phyloP scores from a whole-genome alignment of 768 basidiomycete species.

The Pholiota microspora region DNA sequence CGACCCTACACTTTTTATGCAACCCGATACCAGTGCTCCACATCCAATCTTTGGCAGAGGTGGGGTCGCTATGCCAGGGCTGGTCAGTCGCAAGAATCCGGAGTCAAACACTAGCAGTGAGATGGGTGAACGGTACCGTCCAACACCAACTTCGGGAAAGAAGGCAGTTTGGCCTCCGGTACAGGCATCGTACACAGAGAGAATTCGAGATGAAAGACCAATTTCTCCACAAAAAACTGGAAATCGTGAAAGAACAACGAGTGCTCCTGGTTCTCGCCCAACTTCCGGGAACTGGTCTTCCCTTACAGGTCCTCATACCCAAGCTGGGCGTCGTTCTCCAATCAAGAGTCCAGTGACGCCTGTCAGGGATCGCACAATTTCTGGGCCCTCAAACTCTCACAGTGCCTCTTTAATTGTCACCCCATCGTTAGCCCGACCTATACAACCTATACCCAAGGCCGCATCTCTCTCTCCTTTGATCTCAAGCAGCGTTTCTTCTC shows the following conservation, averaged over 20 bases:
- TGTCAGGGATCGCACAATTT: constrained; percentile 22
- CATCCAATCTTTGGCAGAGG: constrained; percentile 79
- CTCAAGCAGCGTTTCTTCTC: constrained; percentile 45
- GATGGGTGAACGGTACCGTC: constrained; percentile 15
- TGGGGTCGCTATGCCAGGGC: constrained; percentile 75
- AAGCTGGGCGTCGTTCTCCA: constrained; percentile 16
- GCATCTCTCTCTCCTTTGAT: constrained; percentile 43
- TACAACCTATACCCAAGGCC: constrained; percentile 47
- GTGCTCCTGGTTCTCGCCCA: constrained; percentile 35
- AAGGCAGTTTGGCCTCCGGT: constrained; percentile 24
- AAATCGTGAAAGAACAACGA: constrained; percentile 49
- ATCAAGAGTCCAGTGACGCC: constrained; percentile 13
- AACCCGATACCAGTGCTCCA: constrained; percentile 51
- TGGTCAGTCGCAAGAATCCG: constrained; percentile 34
- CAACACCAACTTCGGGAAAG: constrained; percentile 17
- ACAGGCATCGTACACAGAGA: constrained; percentile 19
- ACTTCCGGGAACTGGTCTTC: constrained; percentile 15
- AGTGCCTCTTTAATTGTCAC: constrained; percentile 25
- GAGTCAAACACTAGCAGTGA: constrained; percentile 12
- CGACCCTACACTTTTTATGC: constrained; percentile 66
- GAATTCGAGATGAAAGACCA: constrained; percentile 32
- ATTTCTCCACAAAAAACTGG: constrained; percentile 37
- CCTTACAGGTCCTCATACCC: constrained; percentile 12
- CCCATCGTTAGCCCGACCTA: constrained; percentile 50
- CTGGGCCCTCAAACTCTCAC: constrained; percentile 17